These are phyloP conservation scores for Ophiognomonia clavigignenti-juglandacearum DNA, from an alignment of 2,329 filamentous ascomycete genomes.

Conservation along the genomic window DNA sequence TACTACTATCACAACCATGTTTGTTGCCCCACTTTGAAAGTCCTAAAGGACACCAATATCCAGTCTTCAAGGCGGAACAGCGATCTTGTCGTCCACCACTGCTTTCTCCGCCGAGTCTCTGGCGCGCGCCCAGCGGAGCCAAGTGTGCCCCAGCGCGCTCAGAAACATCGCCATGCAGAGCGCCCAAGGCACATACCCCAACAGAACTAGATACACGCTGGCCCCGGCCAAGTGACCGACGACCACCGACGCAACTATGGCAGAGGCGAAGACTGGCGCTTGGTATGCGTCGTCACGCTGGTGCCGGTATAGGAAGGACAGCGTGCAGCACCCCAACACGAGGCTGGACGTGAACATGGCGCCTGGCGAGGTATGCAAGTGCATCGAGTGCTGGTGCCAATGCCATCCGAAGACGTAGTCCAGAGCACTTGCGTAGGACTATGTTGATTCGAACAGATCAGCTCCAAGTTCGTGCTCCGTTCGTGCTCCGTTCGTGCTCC, in stretches of 20 bases:
- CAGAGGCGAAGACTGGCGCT: conserved; percentile 24
- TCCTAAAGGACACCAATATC: not conserved
- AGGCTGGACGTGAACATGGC: conserved; percentile 29
- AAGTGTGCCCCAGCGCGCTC: conserved; percentile 24
- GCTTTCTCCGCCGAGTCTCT: not conserved
- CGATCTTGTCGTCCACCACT: not conserved
- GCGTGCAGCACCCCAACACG: conserved; percentile 30
- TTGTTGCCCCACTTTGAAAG: too few species aligned
- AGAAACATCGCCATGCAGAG: conserved; percentile 30
- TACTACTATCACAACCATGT: too few species aligned
- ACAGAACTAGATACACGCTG: conserved; percentile 26
- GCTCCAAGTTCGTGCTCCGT: not conserved
- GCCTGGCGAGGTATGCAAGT: conserved; percentile 26
- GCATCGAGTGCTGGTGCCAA: conserved; percentile 12
- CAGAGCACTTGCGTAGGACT: not conserved
- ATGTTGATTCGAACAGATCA: not conserved
- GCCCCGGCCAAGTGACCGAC: conserved; percentile 22
- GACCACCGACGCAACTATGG: conserved; percentile 20
- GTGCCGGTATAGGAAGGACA: conserved; percentile 30
- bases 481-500: too few species aligned
- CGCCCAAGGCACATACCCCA: conserved; percentile 31
- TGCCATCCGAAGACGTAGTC: not conserved
- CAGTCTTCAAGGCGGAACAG: not conserved
- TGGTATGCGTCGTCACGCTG: conserved; percentile 27
- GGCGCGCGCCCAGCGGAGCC: not conserved